Evolutionary conservation across 805 yeast genomes (phyloP), one percentile per base, ranked within the genome.

Genomic region (Kodamaea restingae): DNA sequence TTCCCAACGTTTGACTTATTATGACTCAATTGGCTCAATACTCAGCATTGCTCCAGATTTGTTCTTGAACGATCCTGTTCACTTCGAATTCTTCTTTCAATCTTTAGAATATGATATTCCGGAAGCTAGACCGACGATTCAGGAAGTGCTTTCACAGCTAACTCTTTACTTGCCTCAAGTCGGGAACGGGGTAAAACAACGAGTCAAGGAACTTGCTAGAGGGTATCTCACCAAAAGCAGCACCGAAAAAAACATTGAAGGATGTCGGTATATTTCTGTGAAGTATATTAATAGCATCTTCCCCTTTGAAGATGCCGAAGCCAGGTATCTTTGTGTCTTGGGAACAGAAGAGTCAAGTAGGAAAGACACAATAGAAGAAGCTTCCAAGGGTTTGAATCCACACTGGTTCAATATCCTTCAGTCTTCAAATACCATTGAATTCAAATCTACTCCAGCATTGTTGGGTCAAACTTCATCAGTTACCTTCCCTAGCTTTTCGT

Each of bases 381-480:
- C 96, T 0, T 58, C 56, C 4, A 78, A 77, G 45, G 97, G 97
- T 0, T 62, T 91, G 20, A 80, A 88, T 56, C 96, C 96, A 0
- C 76, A 84, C 56, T 83, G 90, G 87, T 84, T 80, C 54, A 73
- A 73, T 33, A 61, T 81, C 3, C 59, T 68, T 24, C 61, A 59
- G 29, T 66, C 82, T 0, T 60, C 77, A 2, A 70, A 67, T 32
- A 63, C 72, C 0, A 44, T 46, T 1, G 73, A 65, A n/a, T 66
- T 61, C 47, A 70, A 66, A 30, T 48, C 76, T 0, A 71, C 79
- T 0, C 30, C 57, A 3, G 76, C 73, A 18, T 51, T 74, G 7
- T 48, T 76, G 33, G 79, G 77, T 1, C 51, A 58, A 2, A 58
- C 59, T 3, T 61, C 67, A 8, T 54, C 50, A 0, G 58, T 69